Conservation (phyloP, 1,139 yeast genomes). For the Kodamaea sp. region DNA sequence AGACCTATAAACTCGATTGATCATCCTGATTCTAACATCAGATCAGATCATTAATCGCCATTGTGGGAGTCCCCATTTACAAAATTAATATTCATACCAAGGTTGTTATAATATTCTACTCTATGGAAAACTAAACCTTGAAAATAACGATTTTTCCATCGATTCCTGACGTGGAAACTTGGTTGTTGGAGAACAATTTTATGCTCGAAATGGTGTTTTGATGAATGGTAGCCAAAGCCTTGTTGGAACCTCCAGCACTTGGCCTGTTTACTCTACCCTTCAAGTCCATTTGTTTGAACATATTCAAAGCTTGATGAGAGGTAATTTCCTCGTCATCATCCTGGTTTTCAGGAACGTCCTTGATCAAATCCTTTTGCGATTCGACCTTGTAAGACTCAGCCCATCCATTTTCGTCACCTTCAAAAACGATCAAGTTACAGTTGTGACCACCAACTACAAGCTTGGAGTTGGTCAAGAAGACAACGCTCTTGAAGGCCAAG, state of each 20-base stretch:
- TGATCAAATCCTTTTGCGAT: conserved; percentile 44
- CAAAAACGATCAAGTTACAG: conserved; percentile 84
- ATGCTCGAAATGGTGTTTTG: conserved; percentile 86
- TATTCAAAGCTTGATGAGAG: conserved; percentile 83
- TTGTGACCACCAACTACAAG: conserved; percentile 91
- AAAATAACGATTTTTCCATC: conserved; percentile 88
- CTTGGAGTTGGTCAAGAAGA: conserved; percentile 65
- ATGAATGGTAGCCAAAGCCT: conserved; percentile 74
- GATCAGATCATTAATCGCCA: too few species aligned
- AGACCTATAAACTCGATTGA: too few species aligned
- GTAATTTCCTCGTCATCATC: conserved; percentile 60
- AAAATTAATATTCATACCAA: too few species aligned
- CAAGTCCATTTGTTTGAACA: conserved; percentile 94
- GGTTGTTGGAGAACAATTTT: conserved; percentile 55
- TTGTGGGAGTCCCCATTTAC: too few species aligned
- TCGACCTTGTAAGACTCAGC: conserved; percentile 63
- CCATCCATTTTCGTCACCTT: conserved; percentile 75
- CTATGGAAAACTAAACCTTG: conserved; percentile 28
- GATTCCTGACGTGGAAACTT: conserved; percentile 56
- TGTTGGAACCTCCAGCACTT: conserved; percentile 32
- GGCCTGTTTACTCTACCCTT: conserved; percentile 73
- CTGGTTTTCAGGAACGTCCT: conserved; percentile 36
- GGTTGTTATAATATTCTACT: too few species aligned
- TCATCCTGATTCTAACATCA: too few species aligned
- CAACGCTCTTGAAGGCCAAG: conserved; percentile 77